Evolutionary conservation across 2,329 filamentous ascomycete genomes (phyloP).

Genomic region (Hypomyces perniciosus): DNA sequence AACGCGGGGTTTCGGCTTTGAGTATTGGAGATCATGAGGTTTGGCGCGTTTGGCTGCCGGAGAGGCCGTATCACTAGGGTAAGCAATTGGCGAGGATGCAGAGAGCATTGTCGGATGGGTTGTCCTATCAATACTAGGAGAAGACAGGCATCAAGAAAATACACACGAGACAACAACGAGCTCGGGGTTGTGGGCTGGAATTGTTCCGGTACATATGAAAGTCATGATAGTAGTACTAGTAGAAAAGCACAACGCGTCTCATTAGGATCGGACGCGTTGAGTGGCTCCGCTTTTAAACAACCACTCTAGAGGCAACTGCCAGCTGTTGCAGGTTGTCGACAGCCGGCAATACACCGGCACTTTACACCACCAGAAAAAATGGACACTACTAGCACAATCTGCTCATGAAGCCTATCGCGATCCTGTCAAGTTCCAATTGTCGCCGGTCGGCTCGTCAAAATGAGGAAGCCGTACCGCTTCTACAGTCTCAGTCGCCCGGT

Average conservation of each 20-base stretch:
- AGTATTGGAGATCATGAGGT: constrained; percentile 28
- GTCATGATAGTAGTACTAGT: neutral
- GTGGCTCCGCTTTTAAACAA: constrained; percentile 6
- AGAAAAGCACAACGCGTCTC: constrained; percentile 10
- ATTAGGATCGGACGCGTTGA: constrained; percentile 21
- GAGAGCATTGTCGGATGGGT: constrained; percentile 44
- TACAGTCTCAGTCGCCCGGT: constrained; percentile 63
- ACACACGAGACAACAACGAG: neutral
- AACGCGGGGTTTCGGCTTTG: constrained; percentile 30
- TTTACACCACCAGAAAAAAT: constrained; percentile 11
- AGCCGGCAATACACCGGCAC: neutral
- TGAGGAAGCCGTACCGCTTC: constrained; percentile 54
- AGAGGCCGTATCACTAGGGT: constrained; percentile 45
- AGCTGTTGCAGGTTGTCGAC: neutral
- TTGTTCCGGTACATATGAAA: too few relatives aligned
- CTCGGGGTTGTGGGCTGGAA: neutral
- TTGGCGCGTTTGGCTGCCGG: constrained; percentile 29
- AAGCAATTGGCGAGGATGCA: constrained; percentile 53
- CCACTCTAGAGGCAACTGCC: constrained; percentile 4
- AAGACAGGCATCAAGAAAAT: neutral
- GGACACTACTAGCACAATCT: constrained; percentile 5
- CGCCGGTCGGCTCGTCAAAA: constrained; percentile 29
- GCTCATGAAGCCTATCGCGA: constrained; percentile 8
- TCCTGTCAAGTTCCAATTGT: constrained; percentile 11
- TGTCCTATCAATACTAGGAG: neutral